Conservation (phyloP, 2,329 filamentous ascomycete species). For the Apiospora pterosperma region DNA sequence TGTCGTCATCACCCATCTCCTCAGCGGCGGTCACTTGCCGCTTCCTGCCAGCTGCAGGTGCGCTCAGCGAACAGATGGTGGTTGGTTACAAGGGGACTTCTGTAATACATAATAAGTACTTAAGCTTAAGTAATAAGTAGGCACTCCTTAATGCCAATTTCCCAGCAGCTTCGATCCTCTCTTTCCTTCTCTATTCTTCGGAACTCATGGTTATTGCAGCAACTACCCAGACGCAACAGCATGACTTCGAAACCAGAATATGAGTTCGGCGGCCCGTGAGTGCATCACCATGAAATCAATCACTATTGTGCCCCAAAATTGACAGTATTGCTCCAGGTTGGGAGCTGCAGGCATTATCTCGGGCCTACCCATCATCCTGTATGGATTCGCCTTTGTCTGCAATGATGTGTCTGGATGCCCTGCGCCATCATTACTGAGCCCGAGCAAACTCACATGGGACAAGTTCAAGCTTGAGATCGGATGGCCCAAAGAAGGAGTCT, state of each 20-base stretch:
- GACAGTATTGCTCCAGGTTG: slow-evolving; percentile 48
- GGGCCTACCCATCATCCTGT: slow-evolving; percentile 74
- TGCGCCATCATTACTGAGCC: slow-evolving; percentile 73
- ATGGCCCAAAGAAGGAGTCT: slow-evolving; percentile 71
- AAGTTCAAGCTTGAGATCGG: slow-evolving; percentile 76
- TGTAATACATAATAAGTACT: too few relatives aligned
- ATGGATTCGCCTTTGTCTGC: slow-evolving; percentile 78
- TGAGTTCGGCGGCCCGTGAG: slow-evolving; percentile 47
- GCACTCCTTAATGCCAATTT: too few relatives aligned
- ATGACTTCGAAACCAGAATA: slow-evolving; percentile 27
- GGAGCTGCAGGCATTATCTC: slow-evolving; percentile 77
- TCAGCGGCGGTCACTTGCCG: too few relatives aligned
- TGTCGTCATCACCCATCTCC: too few relatives aligned
- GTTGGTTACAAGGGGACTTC: too few relatives aligned
- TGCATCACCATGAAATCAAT: not conserved
- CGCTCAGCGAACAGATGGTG: too few relatives aligned
- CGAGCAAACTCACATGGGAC: slow-evolving; percentile 66
- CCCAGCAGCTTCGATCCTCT: too few relatives aligned
- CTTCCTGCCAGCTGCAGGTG: too few relatives aligned
- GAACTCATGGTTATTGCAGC: too few relatives aligned
- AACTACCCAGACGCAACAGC: too few relatives aligned
- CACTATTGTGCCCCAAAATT: not conserved
- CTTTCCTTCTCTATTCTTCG: too few relatives aligned
- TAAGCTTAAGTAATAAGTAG: too few relatives aligned
- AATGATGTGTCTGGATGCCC: slow-evolving; percentile 93